These are phyloP conservation scores for Akanthomyces uredinophilus DNA, from an alignment of 2,329 filamentous ascomycete species.

Conservation along the genomic window DNA sequence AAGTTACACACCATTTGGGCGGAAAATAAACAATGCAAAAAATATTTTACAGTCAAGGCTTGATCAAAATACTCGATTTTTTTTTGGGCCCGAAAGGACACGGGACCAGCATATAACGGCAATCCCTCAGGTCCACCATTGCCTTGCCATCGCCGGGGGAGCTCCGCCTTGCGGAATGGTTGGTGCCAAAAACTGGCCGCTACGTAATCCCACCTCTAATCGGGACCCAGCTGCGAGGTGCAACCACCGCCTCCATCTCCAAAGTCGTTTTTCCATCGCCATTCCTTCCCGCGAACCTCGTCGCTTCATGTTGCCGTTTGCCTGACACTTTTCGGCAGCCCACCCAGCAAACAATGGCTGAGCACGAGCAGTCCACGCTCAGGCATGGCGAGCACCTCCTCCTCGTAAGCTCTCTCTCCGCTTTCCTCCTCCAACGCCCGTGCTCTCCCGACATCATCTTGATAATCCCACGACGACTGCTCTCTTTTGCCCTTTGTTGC, in stretches of 20 bases:
- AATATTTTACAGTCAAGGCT: neutral
- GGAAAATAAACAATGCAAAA: neutral
- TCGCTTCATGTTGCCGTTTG: neutral
- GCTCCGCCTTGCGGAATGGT: neutral
- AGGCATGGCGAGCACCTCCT: conserved; percentile 72
- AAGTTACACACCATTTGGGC: neutral
- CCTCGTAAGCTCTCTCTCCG: conserved; percentile 34
- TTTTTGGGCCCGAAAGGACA: too few relatives aligned
- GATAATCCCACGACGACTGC: neutral
- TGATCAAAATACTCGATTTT: too few relatives aligned
- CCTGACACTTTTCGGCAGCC: neutral
- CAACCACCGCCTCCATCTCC: neutral
- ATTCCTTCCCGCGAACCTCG: neutral
- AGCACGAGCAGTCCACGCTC: conserved; percentile 60
- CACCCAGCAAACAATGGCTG: conserved; percentile 42
- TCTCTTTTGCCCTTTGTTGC: neutral
- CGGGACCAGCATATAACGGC: too few relatives aligned
- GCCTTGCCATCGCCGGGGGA: too few relatives aligned
- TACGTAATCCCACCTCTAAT: conserved; percentile 3
- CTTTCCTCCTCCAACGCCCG: neutral
- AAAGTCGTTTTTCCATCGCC: neutral
- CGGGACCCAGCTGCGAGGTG: neutral
- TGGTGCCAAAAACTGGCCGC: neutral
- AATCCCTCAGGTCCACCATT: too few relatives aligned
- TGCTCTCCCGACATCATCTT: neutral